Percentiles rank a stretch among this genome's conserved stretches.
These are phyloP conservation scores for Hirschfeldia incana DNA, from an alignment of 345 rosid genomes.

Conservation along the genomic window DNA sequence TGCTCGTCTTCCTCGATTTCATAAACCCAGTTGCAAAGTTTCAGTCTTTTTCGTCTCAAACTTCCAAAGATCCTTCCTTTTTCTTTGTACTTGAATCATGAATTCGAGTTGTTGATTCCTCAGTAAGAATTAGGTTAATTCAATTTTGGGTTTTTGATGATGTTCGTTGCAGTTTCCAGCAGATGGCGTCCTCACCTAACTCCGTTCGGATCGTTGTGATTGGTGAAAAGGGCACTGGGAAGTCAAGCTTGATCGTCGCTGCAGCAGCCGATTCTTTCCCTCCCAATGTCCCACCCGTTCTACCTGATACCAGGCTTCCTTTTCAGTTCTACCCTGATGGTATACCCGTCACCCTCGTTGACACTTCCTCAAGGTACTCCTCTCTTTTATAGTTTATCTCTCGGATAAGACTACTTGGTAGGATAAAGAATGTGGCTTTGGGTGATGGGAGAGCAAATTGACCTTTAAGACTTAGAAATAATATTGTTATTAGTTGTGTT, in stretches of 20 bases:
- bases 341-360: slow-evolving; percentile 81
- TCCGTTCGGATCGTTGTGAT: slow-evolving; percentile 84
- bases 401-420: background rate
- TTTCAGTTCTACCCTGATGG: slow-evolving; percentile 80
- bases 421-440: background rate
- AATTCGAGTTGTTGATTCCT: no score
- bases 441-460: background rate
- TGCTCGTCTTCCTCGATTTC: background rate
- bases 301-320: slow-evolving; percentile 77
- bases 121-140: background rate
- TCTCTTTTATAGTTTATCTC: background rate
- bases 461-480: background rate
- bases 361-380: slow-evolving; percentile 78
- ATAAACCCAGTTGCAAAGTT: background rate
- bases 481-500: background rate
- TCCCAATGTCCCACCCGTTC: slow-evolving; percentile 63
- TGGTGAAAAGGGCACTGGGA: slow-evolving; percentile 91
- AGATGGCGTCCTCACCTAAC: slow-evolving; percentile 52
- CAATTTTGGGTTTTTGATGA: background rate
- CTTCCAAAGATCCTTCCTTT: background rate
- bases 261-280: slow-evolving; percentile 76
- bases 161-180: slow-evolving; percentile 34
- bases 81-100: background rate
- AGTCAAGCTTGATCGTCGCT: slow-evolving; percentile 87
- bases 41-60: background rate